Base-by-base conservation (phyloP, 106 monocot genomes). In the Apostasia shenzhenica region DNA sequence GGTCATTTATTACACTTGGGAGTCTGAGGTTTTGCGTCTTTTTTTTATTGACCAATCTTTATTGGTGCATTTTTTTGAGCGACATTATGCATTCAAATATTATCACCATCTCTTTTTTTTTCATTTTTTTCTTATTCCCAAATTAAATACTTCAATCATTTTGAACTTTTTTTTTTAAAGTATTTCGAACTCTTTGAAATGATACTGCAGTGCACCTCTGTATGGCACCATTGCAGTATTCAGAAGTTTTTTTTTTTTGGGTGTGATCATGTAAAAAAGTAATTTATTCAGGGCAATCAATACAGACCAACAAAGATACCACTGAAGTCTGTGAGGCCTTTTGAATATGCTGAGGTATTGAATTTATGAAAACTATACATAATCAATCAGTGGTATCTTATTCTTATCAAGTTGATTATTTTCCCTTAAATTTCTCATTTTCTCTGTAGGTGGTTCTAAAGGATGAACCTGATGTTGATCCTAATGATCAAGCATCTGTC, bases 261-360 rank as follows among this genome's bases (percentile, higher is more conserved):
- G 26, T 26, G 26, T 26, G 26, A 26, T 26, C 26, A 26, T 26
- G 26, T 26, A 0, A 26, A 26, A 26, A 26, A 26, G 26, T 74
- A 59, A n/a, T 71, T n/a, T 78, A 38, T 71, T 53, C 67, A 99
- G 99, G 99, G 93, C 12, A 99, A 81, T 69, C 87, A 99, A 54
- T 99, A 99, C 57, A 87, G 99, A 48, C 86, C 99, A 52, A 87
- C 85, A 60, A 99, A 93, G 78, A 93, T 99, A 81, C 93, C 92
- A 67, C 56, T 99, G 69, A 93, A 85, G 74, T 99, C 87, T 37
- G 99, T 99, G 12, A 93, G 99, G 70, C 93, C 89, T 68, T 99
- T 99, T 76, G 87, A 99, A 65, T 99, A 99, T 85, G 79, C 84
- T 62, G 99, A 99, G 86, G 95, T 89, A 82, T 73, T 61, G 59